A percentile compares a stretch with the other conserved stretches of the same genome.
Conservation (phyloP, 2,329 filamentous ascomycete species). For the Colletotrichum lupini region DNA sequence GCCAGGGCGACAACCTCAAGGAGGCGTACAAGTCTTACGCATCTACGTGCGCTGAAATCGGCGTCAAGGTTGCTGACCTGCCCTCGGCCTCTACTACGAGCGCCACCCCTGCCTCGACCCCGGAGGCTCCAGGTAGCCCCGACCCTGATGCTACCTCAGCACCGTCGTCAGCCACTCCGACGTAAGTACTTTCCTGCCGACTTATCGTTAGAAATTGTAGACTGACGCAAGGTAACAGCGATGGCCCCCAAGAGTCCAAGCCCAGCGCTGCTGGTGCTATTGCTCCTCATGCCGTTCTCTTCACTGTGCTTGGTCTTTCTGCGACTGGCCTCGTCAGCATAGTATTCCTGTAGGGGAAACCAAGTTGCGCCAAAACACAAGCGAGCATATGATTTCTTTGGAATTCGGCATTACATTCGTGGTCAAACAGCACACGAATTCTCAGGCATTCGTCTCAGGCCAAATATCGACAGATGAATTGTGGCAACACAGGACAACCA, state of each 20-base stretch:
- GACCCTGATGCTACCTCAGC: neutral
- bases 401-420: neutral
- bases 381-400: neutral
- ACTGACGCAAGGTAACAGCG: neutral
- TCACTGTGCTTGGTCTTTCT: conserved; percentile 22
- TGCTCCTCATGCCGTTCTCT: conserved; percentile 27
- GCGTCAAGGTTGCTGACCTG: conserved; percentile 15
- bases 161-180: conserved; percentile 2
- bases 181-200: neutral
- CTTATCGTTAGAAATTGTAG: neutral
- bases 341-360: conserved; percentile 17
- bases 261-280: conserved; percentile 31
- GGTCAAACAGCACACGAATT: conserved; percentile 16
- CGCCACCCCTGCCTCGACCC: neutral
- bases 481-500: conserved; percentile 3
- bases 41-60: conserved; percentile 21
- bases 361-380: neutral
- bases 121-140: neutral
- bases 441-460: neutral
- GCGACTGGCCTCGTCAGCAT: conserved; percentile 19
- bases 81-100: neutral
- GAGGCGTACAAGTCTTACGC: conserved; percentile 31
- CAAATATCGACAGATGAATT: neutral
- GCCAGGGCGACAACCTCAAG: conserved; percentile 7
- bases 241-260: conserved; percentile 11